phyloP scores from a whole-genome alignment of 2,329 filamentous ascomycete genomes.

The Talaromyces atroroseus region DNA sequence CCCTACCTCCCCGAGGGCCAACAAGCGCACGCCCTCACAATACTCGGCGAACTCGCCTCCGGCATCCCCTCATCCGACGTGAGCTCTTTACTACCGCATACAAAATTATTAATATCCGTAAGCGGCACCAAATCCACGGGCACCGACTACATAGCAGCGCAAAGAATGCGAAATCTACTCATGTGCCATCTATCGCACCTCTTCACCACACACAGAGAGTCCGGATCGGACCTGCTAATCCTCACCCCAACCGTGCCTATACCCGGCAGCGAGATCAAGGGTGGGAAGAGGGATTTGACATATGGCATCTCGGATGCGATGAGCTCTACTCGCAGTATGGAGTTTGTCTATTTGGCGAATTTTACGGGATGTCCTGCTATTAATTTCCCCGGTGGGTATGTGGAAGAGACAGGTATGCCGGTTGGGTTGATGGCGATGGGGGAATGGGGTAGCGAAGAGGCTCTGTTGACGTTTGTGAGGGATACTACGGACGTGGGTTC shows the following conservation, averaged over 20 bases:
- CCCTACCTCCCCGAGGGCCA: conserved; percentile 63
- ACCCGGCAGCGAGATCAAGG: conserved; percentile 64
- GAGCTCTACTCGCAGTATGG: conserved; percentile 69
- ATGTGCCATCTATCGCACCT: conserved; percentile 73
- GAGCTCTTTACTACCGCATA: conserved; percentile 57
- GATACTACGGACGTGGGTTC: conserved; percentile 24
- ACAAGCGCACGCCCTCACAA: conserved; percentile 69
- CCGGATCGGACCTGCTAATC: conserved; percentile 58
- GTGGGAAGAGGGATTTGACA: conserved; percentile 55
- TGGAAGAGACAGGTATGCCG: conserved; percentile 40
- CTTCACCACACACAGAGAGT: conserved; percentile 58
- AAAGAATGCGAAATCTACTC: conserved; percentile 66
- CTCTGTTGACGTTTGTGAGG: conserved; percentile 48
- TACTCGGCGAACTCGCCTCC: conserved; percentile 64
- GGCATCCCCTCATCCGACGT: conserved; percentile 48
- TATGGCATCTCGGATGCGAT: conserved; percentile 70
- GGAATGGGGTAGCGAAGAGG: conserved; percentile 52
- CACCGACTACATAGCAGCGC: conserved; percentile 65
- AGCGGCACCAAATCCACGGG: conserved; percentile 58
- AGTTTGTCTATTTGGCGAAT: conserved; percentile 81
- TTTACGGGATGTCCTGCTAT: conserved; percentile 72
- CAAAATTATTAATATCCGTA: conserved; percentile 63
- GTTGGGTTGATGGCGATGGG: conserved; percentile 51
- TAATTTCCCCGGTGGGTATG: conserved; percentile 69
- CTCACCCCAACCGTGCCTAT: conserved; percentile 72